Evolutionary conservation across 345 rosid genomes (phyloP).

Genomic region (Bruguiera sexangula): DNA sequence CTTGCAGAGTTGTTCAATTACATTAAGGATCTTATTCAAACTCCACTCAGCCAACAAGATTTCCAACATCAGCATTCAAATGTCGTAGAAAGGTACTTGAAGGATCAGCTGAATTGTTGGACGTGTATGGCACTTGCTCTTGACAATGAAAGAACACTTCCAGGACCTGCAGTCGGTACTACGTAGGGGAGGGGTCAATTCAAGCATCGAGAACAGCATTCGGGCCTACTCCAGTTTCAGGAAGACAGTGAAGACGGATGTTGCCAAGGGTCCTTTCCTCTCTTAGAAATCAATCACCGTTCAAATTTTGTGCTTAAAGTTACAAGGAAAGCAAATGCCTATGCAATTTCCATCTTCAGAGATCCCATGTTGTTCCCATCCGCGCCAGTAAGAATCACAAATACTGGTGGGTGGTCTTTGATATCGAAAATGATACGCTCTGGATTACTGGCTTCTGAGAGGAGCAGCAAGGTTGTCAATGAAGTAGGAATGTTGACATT

Average conservation of each 20-base stretch:
- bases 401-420: constrained; percentile 38
- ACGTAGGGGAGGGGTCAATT: constrained; percentile 38
- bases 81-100: constrained; percentile 39
- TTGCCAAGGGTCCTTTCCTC: constrained; percentile 25
- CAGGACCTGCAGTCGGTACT: constrained; percentile 38
- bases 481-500: constrained; percentile 43
- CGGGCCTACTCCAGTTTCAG: constrained; percentile 54
- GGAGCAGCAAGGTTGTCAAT: constrained; percentile 28
- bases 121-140: constrained; percentile 34
- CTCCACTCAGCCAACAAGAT: constrained; percentile 35
- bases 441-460: constrained; percentile 18
- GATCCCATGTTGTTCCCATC: constrained; percentile 47
- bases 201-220: constrained; percentile 33
- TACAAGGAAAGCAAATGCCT: constrained; percentile 35
- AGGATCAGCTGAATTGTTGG: constrained; percentile 35
- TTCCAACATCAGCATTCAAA: constrained; percentile 18
- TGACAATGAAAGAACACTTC: constrained; percentile 38
- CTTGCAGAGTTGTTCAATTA: constrained; percentile 32
- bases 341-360: constrained; percentile 33
- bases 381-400: constrained; percentile 19
- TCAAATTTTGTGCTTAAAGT: constrained; percentile 20
- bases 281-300: constrained; percentile 16
- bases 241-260: constrained; percentile 48
- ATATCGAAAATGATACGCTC: constrained; percentile 33
- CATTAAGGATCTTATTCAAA: constrained; percentile 32